Evolutionary conservation across 208 protist species (phyloP).

Genomic region (Leishmania guyanensis): DNA sequence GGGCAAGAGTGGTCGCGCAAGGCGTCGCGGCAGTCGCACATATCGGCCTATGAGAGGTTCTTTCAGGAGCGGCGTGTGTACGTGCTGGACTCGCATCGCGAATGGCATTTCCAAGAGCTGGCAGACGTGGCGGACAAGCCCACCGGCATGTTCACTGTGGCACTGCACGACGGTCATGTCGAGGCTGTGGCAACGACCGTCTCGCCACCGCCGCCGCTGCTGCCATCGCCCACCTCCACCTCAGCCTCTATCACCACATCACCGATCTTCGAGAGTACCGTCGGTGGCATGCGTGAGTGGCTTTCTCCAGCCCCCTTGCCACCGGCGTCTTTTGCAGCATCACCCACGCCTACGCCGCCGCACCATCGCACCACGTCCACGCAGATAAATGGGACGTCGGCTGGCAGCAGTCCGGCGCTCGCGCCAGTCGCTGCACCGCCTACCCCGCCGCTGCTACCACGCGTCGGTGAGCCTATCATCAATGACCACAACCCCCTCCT

Average conservation of each 20-base stretch:
- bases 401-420: conserved; percentile 29
- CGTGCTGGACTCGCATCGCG: conserved; percentile 64
- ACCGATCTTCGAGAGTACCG: not conserved
- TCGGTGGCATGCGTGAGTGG: conserved; percentile 7
- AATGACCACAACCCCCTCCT: conserved; percentile 24
- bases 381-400: conserved; percentile 21
- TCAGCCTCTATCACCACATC: not conserved
- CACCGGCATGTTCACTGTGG: conserved; percentile 57
- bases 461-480: conserved; percentile 34
- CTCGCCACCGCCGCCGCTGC: conserved; percentile 3
- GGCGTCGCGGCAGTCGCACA: conserved; percentile 3
- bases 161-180: conserved; percentile 36
- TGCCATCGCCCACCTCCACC: conserved; percentile 1
- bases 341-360: conserved; percentile 7
- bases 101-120: conserved; percentile 73
- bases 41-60: conserved; percentile 62
- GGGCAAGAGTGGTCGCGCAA: not conserved
- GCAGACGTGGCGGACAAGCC: conserved; percentile 38
- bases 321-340: not conserved
- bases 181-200: conserved; percentile 8
- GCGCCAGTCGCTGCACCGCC: conserved; percentile 17
- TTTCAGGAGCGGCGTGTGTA: conserved; percentile 66
- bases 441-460: conserved; percentile 31
- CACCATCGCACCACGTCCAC: conserved; percentile 16
- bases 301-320: not conserved